Conservation (phyloP, 2,329 filamentous ascomycete species). For the Lizonia empirigonia region DNA sequence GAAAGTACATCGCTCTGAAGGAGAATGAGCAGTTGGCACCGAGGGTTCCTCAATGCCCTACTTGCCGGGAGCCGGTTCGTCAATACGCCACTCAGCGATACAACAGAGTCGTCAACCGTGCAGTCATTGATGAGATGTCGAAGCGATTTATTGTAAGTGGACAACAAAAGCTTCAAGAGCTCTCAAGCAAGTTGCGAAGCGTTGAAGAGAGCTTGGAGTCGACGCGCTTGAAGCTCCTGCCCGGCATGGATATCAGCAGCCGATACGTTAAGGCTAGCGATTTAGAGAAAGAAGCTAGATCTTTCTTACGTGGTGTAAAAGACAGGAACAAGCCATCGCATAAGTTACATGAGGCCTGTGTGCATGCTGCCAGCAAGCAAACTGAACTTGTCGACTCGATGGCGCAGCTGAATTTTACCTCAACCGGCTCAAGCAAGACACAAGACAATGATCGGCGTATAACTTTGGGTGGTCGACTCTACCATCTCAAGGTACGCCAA, state of each 20-base stretch:
- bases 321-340: constrained; percentile 46
- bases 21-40: constrained; percentile 32
- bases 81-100: constrained; percentile 46
- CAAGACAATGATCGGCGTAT: constrained; percentile 40
- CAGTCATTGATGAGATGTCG: constrained; percentile 47
- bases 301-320: constrained; percentile 27
- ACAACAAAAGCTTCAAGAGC: constrained; percentile 30
- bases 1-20: constrained; percentile 29
- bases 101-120: constrained; percentile 46
- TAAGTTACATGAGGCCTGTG: constrained; percentile 49
- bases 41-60: constrained; percentile 40
- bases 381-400: constrained; percentile 25
- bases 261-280: constrained; percentile 20
- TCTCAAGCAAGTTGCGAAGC: constrained; percentile 24
- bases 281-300: constrained; percentile 26
- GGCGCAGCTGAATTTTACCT: constrained; percentile 24
- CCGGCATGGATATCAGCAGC: not conserved
- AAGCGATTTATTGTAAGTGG: constrained; percentile 46
- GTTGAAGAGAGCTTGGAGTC: constrained; percentile 27
- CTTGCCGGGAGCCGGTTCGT: constrained; percentile 40
- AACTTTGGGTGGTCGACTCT: constrained; percentile 30
- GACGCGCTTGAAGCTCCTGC: constrained; percentile 12
- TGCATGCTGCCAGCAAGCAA: constrained; percentile 24
- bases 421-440: constrained; percentile 17
- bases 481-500: constrained; percentile 38